A percentile compares a stretch with the other conserved stretches of the same genome.
These are phyloP conservation scores for Gleditsia sinensis DNA, from an alignment of 306 rosid species.

Conservation along the genomic window DNA sequence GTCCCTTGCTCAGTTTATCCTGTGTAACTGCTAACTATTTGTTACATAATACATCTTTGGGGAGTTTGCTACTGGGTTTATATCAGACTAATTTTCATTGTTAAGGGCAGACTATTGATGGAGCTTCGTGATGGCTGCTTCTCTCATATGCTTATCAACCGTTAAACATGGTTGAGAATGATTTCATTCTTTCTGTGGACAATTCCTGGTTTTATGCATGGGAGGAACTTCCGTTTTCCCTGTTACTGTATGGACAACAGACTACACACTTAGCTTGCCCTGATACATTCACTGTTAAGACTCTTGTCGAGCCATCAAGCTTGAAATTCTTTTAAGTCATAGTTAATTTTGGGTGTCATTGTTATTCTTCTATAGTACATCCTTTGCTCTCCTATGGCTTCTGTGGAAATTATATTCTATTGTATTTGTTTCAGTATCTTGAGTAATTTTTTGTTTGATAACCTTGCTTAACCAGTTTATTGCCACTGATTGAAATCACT, in stretches of 20 bases:
- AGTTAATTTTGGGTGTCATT: neutral
- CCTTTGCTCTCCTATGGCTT: constrained; percentile 10
- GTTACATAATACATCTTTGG: neutral
- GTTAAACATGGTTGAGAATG: neutral
- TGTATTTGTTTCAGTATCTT: neutral
- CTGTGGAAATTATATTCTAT: constrained; percentile 7
- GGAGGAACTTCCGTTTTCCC: constrained; percentile 2
- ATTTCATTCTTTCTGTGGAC: constrained; percentile 6
- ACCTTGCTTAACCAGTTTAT: neutral
- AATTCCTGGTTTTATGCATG: constrained; percentile 7
- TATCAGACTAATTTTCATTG: neutral
- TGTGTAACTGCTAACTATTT: neutral
- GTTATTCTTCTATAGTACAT: neutral
- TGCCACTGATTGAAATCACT: neutral
- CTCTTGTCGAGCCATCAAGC: neutral
- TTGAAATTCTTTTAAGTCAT: constrained; percentile 15
- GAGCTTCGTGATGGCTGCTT: constrained; percentile 17
- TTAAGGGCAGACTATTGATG: neutral
- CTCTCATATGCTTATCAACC: neutral
- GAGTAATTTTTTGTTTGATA: neutral
- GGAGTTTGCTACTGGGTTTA: neutral
- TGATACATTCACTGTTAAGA: neutral
- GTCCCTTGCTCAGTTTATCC: constrained; percentile 1
- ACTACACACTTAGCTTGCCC: neutral
- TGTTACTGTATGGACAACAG: neutral